These are phyloP conservation scores for Penicillium sumatraense DNA, from an alignment of 2,329 filamentous ascomycete genomes.

Conservation along the genomic window DNA sequence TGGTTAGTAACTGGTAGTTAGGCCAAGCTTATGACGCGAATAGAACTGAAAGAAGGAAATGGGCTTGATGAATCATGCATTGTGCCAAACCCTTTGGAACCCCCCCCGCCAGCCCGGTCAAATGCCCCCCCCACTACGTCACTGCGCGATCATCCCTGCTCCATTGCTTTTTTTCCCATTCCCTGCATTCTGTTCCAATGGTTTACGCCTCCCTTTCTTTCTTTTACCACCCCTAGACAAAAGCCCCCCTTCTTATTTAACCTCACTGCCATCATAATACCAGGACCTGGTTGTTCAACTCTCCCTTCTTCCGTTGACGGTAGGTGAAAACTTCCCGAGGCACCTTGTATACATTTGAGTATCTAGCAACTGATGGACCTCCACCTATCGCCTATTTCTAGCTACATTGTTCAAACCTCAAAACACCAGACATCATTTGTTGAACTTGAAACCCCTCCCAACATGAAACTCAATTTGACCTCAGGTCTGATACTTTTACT, in stretches of 20 bases:
- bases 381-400: conserved; percentile 2
- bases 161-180: conserved; percentile 19
- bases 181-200: not conserved
- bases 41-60: not conserved
- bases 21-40: conserved; percentile 15
- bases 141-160: conserved; percentile 37
- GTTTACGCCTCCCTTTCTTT: not conserved
- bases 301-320: conserved; percentile 1
- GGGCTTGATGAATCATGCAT: conserved; percentile 34
- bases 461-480: conserved; percentile 76
- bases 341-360: conserved; percentile 7
- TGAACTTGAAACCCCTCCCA: too few species aligned
- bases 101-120: conserved; percentile 21
- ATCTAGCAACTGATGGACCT: too few species aligned
- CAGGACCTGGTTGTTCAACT: not conserved
- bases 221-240: conserved; percentile 13
- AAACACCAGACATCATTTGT: conserved; percentile 33
- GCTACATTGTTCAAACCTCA: not conserved
- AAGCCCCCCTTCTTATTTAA: conserved; percentile 18
- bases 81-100: conserved; percentile 1
- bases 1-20: not conserved
- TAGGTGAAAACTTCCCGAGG: conserved; percentile 4
- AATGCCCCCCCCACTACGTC: conserved; percentile 37
- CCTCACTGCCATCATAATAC: too few species aligned
- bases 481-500: conserved; percentile 73